Evolutionary conservation across 805 yeast genomes (phyloP).

Genomic region (Saturnispora besseyi): DNA sequence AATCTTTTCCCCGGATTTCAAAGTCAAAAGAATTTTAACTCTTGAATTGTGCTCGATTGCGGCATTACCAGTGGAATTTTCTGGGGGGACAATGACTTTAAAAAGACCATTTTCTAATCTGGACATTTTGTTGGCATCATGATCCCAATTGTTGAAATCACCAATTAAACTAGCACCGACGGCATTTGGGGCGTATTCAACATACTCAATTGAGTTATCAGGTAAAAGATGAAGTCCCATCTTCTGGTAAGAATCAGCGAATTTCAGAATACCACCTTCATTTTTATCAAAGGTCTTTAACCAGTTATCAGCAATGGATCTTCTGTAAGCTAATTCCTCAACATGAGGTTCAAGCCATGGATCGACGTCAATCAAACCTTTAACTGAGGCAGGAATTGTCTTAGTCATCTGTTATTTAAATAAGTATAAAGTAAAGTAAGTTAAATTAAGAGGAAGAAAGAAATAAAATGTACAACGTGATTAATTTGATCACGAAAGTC

Average conservation of each 20-base stretch:
- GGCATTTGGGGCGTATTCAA: constrained; percentile 92
- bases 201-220: constrained; percentile 49
- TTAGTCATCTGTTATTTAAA: background rate
- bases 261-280: constrained; percentile 58
- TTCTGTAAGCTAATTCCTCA: constrained; percentile 58
- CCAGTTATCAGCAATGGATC: constrained; percentile 60
- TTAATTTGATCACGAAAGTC: background rate
- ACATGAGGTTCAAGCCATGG: constrained; percentile 82
- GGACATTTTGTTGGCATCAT: constrained; percentile 42
- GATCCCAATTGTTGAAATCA: constrained; percentile 83
- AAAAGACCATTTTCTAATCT: constrained; percentile 69
- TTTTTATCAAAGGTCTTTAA: constrained; percentile 39
- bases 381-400: constrained; percentile 27
- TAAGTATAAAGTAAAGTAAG: background rate
- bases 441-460: background rate
- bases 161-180: constrained; percentile 69
- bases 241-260: constrained; percentile 66
- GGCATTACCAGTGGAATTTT: constrained; percentile 34
- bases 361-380: constrained; percentile 63
- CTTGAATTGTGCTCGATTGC: constrained; percentile 77
- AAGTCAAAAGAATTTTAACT: constrained; percentile 58
- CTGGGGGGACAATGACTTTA: constrained; percentile 48
- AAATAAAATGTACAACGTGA: background rate
- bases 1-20: constrained; percentile 59
- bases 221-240: constrained; percentile 69